phyloP scores from a whole-genome alignment of 345 rosid genomes.

The Linum tenue region DNA sequence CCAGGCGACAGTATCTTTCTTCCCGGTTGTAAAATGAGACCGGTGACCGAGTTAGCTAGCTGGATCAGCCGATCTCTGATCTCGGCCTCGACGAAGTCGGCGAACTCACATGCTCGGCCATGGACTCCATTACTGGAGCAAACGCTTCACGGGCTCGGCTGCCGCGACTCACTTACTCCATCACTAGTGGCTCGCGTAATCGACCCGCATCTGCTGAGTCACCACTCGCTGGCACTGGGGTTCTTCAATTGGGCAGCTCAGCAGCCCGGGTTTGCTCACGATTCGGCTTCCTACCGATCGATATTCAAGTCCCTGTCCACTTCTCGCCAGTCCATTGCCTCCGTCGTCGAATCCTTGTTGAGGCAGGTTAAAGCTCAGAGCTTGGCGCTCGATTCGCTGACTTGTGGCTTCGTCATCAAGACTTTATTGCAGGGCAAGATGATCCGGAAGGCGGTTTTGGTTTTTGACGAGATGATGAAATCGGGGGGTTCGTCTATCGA shows the following conservation, averaged over 20 bases:
- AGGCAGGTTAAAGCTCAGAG: conserved; percentile 44
- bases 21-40: conserved; percentile 22
- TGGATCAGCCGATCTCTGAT: conserved; percentile 59
- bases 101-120: conserved; percentile 28
- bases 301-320: conserved; percentile 58
- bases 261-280: conserved; percentile 71
- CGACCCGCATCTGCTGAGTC: conserved; percentile 57
- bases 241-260: conserved; percentile 92
- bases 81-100: conserved; percentile 28
- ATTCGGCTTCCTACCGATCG: conserved; percentile 54
- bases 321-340: conserved; percentile 50
- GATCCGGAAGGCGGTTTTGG: conserved; percentile 48
- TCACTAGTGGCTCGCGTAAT: conserved; percentile 65
- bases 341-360: conserved; percentile 35
- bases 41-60: conserved; percentile 41
- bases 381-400: conserved; percentile 45
- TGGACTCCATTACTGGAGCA: conserved; percentile 65
- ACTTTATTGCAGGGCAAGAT: conserved; percentile 39
- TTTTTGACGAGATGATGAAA: conserved; percentile 35
- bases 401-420: conserved; percentile 34
- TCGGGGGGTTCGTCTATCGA: conserved; percentile 28
- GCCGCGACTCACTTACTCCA: conserved; percentile 45
- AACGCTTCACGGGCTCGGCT: conserved; percentile 45
- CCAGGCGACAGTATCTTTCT: no score
- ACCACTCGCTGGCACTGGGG: conserved; percentile 74